These are phyloP conservation scores for Lentinula detonsa DNA, from an alignment of 768 basidiomycete genomes.

Conservation along the genomic window DNA sequence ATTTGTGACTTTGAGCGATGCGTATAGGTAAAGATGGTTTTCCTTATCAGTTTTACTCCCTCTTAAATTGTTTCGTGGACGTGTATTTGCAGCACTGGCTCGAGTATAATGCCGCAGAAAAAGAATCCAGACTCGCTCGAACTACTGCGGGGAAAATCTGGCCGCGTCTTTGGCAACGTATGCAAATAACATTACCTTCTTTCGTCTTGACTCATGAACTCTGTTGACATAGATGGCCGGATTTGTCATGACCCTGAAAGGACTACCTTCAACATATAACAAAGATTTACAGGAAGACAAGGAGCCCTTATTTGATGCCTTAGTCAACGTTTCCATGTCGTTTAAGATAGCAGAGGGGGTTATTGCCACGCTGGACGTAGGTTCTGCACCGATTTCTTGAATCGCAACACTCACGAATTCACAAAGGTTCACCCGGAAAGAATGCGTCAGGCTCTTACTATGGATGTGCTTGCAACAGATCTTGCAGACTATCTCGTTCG, in stretches of 20 bases:
- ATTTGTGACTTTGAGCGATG: constrained; percentile 93
- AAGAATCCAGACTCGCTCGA: constrained; percentile 98
- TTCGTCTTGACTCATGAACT: not conserved
- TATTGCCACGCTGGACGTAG: constrained; percentile 80
- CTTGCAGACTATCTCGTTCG: constrained; percentile 97
- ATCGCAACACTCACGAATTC: constrained; percentile 1
- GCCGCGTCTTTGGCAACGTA: constrained; percentile 90
- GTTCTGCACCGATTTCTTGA: constrained; percentile 13
- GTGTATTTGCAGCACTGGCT: constrained; percentile 71
- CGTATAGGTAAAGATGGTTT: constrained; percentile 71
- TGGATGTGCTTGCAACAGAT: constrained; percentile 99
- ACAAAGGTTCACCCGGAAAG: constrained; percentile 78
- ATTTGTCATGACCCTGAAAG: constrained; percentile 96
- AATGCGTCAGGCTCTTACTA: constrained; percentile 88
- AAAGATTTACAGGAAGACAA: constrained; percentile 99
- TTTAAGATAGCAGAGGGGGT: constrained; percentile 94
- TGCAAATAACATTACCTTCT: constrained; percentile 11
- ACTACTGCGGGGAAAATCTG: constrained; percentile 90
- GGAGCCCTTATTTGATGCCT: constrained; percentile 92
- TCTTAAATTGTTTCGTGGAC: not conserved
- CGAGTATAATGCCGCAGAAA: constrained; percentile 99
- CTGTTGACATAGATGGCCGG: constrained; percentile 75
- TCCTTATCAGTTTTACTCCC: not conserved
- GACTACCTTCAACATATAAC: constrained; percentile 97
- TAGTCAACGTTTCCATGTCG: constrained; percentile 84